Base-by-base conservation (phyloP, 2,329 filamentous ascomycete species). In the Alternaria hordeiaustralica region DNA sequence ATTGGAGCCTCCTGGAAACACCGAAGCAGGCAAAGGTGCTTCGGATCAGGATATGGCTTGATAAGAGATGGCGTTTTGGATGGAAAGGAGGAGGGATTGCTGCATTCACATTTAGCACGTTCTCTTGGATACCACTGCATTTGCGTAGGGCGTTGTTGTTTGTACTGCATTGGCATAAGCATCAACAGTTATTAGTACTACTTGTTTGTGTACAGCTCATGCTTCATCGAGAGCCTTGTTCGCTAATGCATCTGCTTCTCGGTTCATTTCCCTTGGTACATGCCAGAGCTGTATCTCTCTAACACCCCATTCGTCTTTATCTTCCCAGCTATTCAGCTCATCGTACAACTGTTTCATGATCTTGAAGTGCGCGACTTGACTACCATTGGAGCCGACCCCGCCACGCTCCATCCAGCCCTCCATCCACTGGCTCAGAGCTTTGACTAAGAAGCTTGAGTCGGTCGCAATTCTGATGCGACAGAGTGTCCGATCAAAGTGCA, bases 401-500 rank as follows among this genome's bases (percentile, higher is more conserved):
- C 70, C 71, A 43, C 77, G 75, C 1, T 55, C 30, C 33, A 76
- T 73, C 78, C 79, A 81, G 21, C 72, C 69, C 3, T 67, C 57
- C 6, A 81, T 68, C 68, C 71, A 78, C 7, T 73, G 64, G 2
- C 76, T 74, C 61, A 79, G 67, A 5, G 75, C 71, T 23, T 78
- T 68, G 1, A 79, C 75, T 6, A 82, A 15, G 28, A 77, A 80
- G n/a, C 66, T 68, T 0, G 80, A 81, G 43, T 80, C 78, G 0
- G 78, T 70, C 9, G 69, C 61, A 23, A 74, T 63, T 18, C 4
- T 21, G 58, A 67, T 64, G 3, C 33, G 20, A 1, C 18, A 20
- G 9, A 67, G 45, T n/a, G 51, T 23, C 53, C 43, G n/a, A 20
- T 58, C 33, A 11, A 13, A 8, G 26, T 58, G 25, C 8, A 60